These are phyloP conservation scores for Phytophthora vignae DNA, from an alignment of 352 stramenopile genomes.

Conservation along the genomic window DNA sequence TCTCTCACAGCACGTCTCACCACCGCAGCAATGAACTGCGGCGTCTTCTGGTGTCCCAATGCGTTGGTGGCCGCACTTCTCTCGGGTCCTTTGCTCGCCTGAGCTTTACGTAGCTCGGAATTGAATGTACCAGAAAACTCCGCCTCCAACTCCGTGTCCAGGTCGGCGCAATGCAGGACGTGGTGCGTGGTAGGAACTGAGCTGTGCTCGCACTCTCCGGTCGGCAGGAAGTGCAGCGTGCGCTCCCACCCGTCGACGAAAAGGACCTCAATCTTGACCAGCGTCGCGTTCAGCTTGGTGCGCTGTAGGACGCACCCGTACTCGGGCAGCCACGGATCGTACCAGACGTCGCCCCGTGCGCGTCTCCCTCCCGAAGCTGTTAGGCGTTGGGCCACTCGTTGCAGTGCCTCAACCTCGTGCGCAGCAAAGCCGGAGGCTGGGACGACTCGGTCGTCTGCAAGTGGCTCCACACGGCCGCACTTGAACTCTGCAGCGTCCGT, in stretches of 20 bases:
- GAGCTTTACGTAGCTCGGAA: conserved; percentile 34
- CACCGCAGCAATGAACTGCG: conserved; percentile 56
- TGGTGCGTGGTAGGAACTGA: conserved; percentile 39
- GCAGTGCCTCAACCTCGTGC: conserved; percentile 37
- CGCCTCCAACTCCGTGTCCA: conserved; percentile 21
- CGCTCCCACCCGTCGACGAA: conserved; percentile 55
- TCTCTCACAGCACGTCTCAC: conserved; percentile 21
- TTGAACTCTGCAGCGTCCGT: conserved; percentile 14
- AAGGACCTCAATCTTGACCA: conserved; percentile 45
- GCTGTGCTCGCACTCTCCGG: conserved; percentile 44
- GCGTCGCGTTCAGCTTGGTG: conserved; percentile 25
- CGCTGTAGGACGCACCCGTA: conserved; percentile 59
- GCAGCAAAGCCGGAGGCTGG: conserved; percentile 32
- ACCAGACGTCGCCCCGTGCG: conserved; percentile 41
- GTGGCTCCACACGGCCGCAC: conserved; percentile 23
- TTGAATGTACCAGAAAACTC: conserved; percentile 25
- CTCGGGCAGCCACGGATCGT: conserved; percentile 50
- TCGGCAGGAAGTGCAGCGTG: conserved; percentile 40
- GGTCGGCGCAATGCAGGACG: conserved; percentile 41
- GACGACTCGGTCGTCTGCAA: conserved; percentile 34
- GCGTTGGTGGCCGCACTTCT: conserved; percentile 42
- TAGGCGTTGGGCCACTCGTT: conserved; percentile 22
- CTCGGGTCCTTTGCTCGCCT: conserved; percentile 26
- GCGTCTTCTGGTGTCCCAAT: conserved; percentile 60
- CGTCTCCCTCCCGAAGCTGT: neutral